Evolutionary conservation across 73 alveolate genomes (phyloP).

Genomic region (Stentor roeselii): DNA sequence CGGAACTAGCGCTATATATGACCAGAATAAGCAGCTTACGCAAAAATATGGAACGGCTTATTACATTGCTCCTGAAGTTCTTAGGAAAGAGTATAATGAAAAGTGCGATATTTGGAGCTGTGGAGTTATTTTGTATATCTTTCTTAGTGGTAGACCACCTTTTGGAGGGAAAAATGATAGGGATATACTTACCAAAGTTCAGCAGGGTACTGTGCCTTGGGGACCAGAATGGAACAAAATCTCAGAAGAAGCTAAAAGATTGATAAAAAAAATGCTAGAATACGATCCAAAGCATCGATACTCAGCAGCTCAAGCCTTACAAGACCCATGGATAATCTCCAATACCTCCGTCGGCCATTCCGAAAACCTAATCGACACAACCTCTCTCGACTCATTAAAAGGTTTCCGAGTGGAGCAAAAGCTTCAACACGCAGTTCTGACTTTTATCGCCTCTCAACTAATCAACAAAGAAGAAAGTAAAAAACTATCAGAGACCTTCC

Average conservation of each 20-base stretch:
- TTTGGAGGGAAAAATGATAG: conserved; percentile 31
- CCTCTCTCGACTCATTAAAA: not conserved
- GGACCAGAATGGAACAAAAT: not conserved
- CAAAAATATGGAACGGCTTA: conserved; percentile 32
- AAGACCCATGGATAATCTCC: conserved; percentile 14
- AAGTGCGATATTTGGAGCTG: conserved; percentile 46
- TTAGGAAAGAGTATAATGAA: conserved; percentile 32
- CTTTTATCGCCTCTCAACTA: conserved; percentile 16
- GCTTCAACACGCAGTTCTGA: not conserved
- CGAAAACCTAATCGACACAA: not conserved
- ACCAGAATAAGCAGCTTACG: conserved; percentile 20
- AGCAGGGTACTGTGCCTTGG: not conserved
- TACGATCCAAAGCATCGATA: not conserved
- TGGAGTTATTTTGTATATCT: conserved; percentile 41
- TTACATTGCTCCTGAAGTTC: conserved; percentile 37
- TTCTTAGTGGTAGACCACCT: conserved; percentile 49
- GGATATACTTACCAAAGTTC: not conserved
- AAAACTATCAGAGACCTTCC: not conserved
- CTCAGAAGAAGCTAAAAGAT: not conserved
- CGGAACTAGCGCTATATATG: conserved; percentile 29
- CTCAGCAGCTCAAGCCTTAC: not conserved
- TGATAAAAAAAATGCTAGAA: not conserved
- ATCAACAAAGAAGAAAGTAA: not conserved
- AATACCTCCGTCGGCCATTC: not conserved
- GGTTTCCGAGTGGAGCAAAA: not conserved